Evolutionary conservation across 148 eudicot genomes (phyloP), one percentile per base, ranked within the genome.

Genomic region (Hydrangea macrophylla): DNA sequence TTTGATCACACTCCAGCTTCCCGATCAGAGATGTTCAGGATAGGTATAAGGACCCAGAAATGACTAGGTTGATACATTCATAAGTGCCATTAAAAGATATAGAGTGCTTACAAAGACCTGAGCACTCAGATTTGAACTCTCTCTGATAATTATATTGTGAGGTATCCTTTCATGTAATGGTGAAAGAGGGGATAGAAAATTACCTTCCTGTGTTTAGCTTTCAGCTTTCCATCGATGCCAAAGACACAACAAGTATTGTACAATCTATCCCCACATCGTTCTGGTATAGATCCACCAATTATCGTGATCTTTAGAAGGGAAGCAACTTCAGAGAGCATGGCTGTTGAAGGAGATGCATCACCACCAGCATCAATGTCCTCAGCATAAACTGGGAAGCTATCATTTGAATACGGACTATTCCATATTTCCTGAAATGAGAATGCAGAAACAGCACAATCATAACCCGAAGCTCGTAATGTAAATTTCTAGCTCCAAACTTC

Each of bases 241-340:
- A 83, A 90, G 36, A 85, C 83, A 65, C 96, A 90, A 27, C 96
- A 90, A 2, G 92, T 81, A 39, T 90, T 90, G 51, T 90, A 87
- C 78, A 90, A 37, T 36, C 50, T 76, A 66, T 81, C 88, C 45
- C 84, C 92, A 75, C 64, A 67, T 28, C 86, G 80, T 80, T 90
- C 96, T n/a, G 92, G 92, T 54, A 90, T 85, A 68, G 96, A 90
- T 18, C 96, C 96, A 66, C 96, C 96, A 78, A 90, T 68, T 67
- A 87, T 76, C 22, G 90, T 87, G 75, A 90, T 79, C 69, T 83
- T 78, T 24, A 79, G 77, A 67, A 74, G 62, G 42, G 78, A 74
- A 73, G 96, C 64, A 58, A 76, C 79, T 81, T 90, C 92, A 67
- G 96, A 83, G 27, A 89, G 76, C 96, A 90, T 87, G 20, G 86